Conservation (phyloP, 2,329 filamentous ascomycete genomes). For the Ophiostoma pallidulum region DNA sequence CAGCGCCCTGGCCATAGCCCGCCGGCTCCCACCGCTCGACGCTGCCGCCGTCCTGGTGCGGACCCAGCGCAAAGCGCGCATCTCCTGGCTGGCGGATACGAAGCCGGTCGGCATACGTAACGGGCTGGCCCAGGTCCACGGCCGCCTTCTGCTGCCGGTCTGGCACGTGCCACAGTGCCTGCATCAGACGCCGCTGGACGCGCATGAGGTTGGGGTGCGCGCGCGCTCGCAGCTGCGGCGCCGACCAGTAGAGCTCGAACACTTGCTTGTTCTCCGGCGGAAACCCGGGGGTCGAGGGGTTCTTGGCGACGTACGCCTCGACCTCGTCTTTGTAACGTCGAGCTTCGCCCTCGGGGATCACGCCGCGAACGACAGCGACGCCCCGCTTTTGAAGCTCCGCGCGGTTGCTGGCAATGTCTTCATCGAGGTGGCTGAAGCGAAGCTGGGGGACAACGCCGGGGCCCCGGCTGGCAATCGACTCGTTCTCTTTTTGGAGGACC, state of each 20-base stretch:
- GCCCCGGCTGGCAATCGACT: slow-evolving; percentile 34
- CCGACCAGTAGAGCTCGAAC: slow-evolving; percentile 69
- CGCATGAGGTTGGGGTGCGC: slow-evolving; percentile 54
- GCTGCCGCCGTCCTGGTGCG: slow-evolving; percentile 65
- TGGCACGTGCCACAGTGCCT: slow-evolving; percentile 48
- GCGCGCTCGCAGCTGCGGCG: slow-evolving; percentile 56
- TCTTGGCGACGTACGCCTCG: slow-evolving; percentile 55
- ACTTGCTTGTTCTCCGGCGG: slow-evolving; percentile 49
- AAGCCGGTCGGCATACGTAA: slow-evolving; percentile 62
- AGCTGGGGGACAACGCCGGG: slow-evolving; percentile 44
- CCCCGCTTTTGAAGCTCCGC: slow-evolving; percentile 52
- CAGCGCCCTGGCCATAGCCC: slow-evolving; percentile 56
- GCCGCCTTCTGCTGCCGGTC: background rate
- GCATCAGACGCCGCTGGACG: slow-evolving; percentile 53
- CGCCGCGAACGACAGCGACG: slow-evolving; percentile 54
- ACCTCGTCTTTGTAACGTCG: slow-evolving; percentile 55
- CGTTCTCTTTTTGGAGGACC: slow-evolving; percentile 20
- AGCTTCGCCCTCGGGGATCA: slow-evolving; percentile 54
- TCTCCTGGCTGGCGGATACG: slow-evolving; percentile 66
- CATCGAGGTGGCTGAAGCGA: slow-evolving; percentile 35
- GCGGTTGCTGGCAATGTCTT: slow-evolving; percentile 26
- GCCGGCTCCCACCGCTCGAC: slow-evolving; percentile 65
- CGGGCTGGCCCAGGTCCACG: slow-evolving; percentile 33
- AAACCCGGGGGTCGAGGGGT: slow-evolving; percentile 54
- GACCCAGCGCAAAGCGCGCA: slow-evolving; percentile 58